Evolutionary conservation across 2,329 filamentous ascomycete genomes (phyloP), one percentile per base, ranked within the genome.

Genomic region (Colletotrichum tropicale): DNA sequence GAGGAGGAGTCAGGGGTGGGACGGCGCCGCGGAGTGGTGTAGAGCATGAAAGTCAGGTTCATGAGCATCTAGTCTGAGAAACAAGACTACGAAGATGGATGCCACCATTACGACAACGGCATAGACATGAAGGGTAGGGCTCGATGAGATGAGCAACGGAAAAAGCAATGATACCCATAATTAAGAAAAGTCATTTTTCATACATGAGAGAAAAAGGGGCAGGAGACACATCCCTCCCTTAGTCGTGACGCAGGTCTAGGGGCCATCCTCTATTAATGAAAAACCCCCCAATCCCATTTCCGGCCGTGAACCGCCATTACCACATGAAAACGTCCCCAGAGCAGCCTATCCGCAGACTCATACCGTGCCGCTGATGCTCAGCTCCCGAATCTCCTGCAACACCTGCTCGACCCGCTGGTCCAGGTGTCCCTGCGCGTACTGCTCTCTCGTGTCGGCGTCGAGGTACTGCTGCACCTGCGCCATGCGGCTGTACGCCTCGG

Each of bases 401-500:
- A 98, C 97, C 86, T 98, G 94, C 86, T 99, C 97, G 34, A 99
- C 97, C 78, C 95, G 89, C 76, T 93, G 94, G 84, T 99, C 97
- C 80, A 99, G 87, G 79, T 98, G 95, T 30, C 97, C 97, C 80
- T 96, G 93, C 2, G 97, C 97, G 85, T 99, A 99, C 86, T 98
- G 94, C 79, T 99, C 97, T 84, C 97, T 91, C 68, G 96, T 98
- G 82, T 98, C 96, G 34, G 96, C 94, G 83, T 98, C 97, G 36
- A 99, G 90, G 84, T 98, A 98, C 87, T 99, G 97, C 87, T 99
- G 97, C 73, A 99, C 98, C 88, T 99, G 98, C 30, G 98, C 97
- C 97, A 99, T 99, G 64, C 97, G 91, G 77, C 93, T 96, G 86
- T 99, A 99, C 3, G 97, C 97, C 87, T 99, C 97, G 9, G 98